Evolutionary conservation across 1,284 basidiomycete species (phyloP), one percentile per base, ranked within the genome.

Genomic region (Phellopilus nigrolimitatus): DNA sequence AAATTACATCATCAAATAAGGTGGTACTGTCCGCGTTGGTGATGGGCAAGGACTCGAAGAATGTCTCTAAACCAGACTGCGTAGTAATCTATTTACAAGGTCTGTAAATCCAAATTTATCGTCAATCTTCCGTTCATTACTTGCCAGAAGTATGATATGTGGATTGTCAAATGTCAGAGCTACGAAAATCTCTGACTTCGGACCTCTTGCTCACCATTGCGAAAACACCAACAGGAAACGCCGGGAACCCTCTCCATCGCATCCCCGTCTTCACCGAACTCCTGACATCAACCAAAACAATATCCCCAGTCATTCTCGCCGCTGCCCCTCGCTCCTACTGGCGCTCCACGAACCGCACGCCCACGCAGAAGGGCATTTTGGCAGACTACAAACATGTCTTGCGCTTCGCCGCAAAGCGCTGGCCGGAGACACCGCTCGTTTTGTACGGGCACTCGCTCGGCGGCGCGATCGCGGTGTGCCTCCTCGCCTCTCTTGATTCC

Each of bases 361-460:
- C 71, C 2, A 69, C 71, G 0, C 63, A 78, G 56, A 38, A 42
- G 0, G 69, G 70, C 4, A 59, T 78, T 31, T 54, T 69, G 15
- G 53, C 62, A 0, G 76, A 79, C 59, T 78, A 77, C 59, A 46
- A 36, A 1, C 55, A 60, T 10, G 62, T 63, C 2, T 60, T 75
- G 6, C 42, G 60, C 2, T 66, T 73, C 57, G 61, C 69, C 1
- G 53, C 65, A 8, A 10, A 45, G 1, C 60, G 55, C 4, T 73
- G 68, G 42, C 68, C 71, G 0, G n/a, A 46, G 0, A 58, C 66
- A 1, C 56, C 51, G 1, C 61, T 77, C 48, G 59, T 76, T 4
- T 55, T 76, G 1, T 76, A 76, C 54, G 76, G 76, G 0, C 76
- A 78, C 60, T 77, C 75, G 0, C 66, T 79, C 2, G 77, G 77